Evolutionary conservation across 331 rosid genomes (phyloP).

Genomic region (Quercus tomentella): DNA sequence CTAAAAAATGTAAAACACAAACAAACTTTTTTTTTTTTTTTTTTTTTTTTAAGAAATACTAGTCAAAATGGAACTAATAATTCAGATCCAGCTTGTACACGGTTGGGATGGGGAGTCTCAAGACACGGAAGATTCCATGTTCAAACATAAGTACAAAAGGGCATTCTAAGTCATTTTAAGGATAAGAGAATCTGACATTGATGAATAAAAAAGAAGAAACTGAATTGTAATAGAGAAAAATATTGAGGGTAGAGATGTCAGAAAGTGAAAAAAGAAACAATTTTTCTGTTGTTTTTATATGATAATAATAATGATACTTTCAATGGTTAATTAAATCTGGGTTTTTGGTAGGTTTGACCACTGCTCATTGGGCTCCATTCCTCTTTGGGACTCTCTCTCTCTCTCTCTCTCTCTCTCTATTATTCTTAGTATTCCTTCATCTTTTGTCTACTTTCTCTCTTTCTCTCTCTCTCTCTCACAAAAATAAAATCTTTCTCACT

Average conservation of each 20-base stretch:
- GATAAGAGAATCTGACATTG: too few species aligned
- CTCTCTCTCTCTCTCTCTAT: constrained; percentile 13
- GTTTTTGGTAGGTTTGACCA: constrained; percentile 74
- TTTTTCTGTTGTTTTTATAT: background rate
- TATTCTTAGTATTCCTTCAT: constrained; percentile 14
- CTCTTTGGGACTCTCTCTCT: constrained; percentile 12
- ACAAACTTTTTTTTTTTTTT: too few species aligned
- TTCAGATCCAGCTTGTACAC: too few species aligned
- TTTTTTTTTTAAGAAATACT: too few species aligned
- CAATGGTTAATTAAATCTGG: constrained; percentile 40
- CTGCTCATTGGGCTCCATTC: constrained; percentile 55
- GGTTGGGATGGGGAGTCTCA: too few species aligned
- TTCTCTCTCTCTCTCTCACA: constrained; percentile 7
- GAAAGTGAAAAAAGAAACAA: background rate
- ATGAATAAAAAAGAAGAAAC: background rate
- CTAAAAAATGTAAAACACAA: too few species aligned
- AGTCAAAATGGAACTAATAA: too few species aligned
- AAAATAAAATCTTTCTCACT: constrained; percentile 29
- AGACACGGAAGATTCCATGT: too few species aligned
- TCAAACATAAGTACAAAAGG: background rate
- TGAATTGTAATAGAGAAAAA: background rate
- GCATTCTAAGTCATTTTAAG: constrained; percentile 4
- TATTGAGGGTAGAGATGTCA: constrained; percentile 26
- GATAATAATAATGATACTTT: constrained; percentile 11
- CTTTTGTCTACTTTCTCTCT: background rate